Percentiles rank a stretch among this genome's conserved stretches.
phyloP scores from a whole-genome alignment of 108 stramenopile genomes.

The Cyclotella choctawhatcheeana region DNA sequence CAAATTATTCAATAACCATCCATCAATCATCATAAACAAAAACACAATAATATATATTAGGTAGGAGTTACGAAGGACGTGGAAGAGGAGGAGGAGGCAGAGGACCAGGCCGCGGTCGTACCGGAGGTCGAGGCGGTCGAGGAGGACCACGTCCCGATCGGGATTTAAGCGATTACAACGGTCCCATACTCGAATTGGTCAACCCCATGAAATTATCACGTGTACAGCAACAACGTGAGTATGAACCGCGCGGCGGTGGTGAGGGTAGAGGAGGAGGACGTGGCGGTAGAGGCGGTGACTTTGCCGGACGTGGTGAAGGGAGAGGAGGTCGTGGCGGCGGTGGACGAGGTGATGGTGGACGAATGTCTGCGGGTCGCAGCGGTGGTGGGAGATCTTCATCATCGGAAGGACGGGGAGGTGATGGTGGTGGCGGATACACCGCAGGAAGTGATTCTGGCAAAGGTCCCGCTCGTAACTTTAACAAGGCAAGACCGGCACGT shows the following conservation, averaged over 20 bases:
- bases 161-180: conserved; percentile 8
- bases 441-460: conserved; percentile 37
- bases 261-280: conserved; percentile 36
- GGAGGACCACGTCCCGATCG: neutral
- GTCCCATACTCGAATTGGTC: conserved; percentile 66
- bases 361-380: conserved; percentile 19
- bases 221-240: conserved; percentile 30
- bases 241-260: conserved; percentile 1
- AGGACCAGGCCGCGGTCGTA: neutral
- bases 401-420: no score
- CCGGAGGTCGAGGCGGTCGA: neutral
- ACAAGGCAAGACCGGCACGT: conserved; percentile 37
- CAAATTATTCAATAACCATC: no score
- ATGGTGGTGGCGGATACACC: neutral
- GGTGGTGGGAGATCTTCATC: conserved; percentile 9
- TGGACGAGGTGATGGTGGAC: neutral
- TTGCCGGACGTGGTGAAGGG: conserved; percentile 27
- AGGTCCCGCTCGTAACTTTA: conserved; percentile 31
- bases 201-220: conserved; percentile 79
- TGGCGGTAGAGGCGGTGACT: conserved; percentile 17
- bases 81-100: neutral
- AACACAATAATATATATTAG: no score
- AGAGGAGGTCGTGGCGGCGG: conserved; percentile 2
- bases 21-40: neutral
- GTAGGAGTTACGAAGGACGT: neutral